A percentile compares a stretch with the other conserved stretches of the same genome.
phyloP scores from a whole-genome alignment of 139 green algal genomes.

The Mesostigma viride region DNA sequence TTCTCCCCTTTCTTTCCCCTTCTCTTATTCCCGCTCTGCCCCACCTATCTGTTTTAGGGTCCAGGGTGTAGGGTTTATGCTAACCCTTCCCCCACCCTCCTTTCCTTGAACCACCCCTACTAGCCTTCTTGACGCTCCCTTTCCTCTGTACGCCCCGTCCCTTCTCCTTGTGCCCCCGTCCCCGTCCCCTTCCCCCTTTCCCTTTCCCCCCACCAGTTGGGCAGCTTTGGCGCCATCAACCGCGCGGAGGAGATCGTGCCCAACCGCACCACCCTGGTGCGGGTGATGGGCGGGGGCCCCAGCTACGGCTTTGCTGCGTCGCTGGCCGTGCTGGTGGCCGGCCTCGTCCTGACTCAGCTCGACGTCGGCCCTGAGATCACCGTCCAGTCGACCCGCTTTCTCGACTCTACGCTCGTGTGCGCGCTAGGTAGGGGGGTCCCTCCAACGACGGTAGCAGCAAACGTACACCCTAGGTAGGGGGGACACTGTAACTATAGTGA shows the following conservation, averaged over 20 bases:
- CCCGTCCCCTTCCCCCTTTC: not conserved
- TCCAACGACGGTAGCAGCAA: too few relatives aligned
- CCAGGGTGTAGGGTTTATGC: too few relatives aligned
- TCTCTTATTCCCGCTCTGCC: not conserved
- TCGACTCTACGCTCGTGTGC: not conserved
- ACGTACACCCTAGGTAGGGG: too few relatives aligned
- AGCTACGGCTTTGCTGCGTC: slow-evolving; percentile 8
- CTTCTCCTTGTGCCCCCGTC: not conserved
- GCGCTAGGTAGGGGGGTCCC: not conserved
- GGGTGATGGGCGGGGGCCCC: slow-evolving; percentile 22
- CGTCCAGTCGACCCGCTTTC: not conserved
- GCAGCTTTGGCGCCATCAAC: slow-evolving; percentile 71
- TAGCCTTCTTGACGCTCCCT: not conserved
- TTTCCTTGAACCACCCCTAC: not conserved
- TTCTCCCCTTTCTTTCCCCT: not conserved
- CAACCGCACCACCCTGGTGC: slow-evolving; percentile 7
- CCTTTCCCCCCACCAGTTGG: slow-evolving; percentile 24
- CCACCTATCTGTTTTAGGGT: too few relatives aligned
- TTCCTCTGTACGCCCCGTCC: not conserved
- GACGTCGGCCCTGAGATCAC: not conserved
- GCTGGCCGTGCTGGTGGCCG: not conserved
- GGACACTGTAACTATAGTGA: too few relatives aligned
- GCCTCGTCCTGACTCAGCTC: not conserved
- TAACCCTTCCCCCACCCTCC: not conserved
- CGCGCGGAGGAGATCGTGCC: slow-evolving; percentile 39